These are phyloP conservation scores for Lentinula sp. DNA, from an alignment of 768 basidiomycete genomes.

Conservation along the genomic window DNA sequence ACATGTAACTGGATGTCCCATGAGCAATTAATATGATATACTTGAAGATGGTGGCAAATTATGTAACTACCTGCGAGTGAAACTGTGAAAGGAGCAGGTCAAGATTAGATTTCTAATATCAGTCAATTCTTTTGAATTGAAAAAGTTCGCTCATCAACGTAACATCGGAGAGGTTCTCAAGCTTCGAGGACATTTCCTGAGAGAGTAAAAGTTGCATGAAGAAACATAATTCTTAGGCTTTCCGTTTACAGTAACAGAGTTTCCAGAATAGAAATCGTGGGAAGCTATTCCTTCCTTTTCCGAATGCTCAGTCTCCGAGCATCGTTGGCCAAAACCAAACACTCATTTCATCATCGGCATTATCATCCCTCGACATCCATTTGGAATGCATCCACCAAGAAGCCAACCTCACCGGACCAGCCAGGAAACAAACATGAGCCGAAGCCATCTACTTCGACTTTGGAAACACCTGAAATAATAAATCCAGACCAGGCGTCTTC, in stretches of 20 bases:
- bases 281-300: not conserved
- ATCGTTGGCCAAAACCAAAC: not conserved
- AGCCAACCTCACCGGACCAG: not conserved
- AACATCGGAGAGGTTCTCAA: too few relatives aligned
- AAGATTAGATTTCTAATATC: too few relatives aligned
- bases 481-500: not conserved
- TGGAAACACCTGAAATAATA: not conserved
- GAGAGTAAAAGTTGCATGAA: not conserved
- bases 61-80: too few relatives aligned
- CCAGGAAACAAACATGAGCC: not conserved
- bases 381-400: not conserved
- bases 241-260: not conserved
- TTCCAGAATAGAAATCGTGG: not conserved
- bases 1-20: too few relatives aligned
- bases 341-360: not conserved
- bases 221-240: not conserved
- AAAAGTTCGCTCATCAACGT: too few relatives aligned
- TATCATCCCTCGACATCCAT: not conserved
- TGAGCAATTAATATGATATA: too few relatives aligned
- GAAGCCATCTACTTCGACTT: not conserved
- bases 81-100: too few relatives aligned
- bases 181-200: too few relatives aligned
- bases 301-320: conserved; percentile 1
- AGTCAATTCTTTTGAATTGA: too few relatives aligned
- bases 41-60: too few relatives aligned